Evolutionary conservation across 2,329 filamentous ascomycete species (phyloP).

Genomic region (Fusarium humuli): DNA sequence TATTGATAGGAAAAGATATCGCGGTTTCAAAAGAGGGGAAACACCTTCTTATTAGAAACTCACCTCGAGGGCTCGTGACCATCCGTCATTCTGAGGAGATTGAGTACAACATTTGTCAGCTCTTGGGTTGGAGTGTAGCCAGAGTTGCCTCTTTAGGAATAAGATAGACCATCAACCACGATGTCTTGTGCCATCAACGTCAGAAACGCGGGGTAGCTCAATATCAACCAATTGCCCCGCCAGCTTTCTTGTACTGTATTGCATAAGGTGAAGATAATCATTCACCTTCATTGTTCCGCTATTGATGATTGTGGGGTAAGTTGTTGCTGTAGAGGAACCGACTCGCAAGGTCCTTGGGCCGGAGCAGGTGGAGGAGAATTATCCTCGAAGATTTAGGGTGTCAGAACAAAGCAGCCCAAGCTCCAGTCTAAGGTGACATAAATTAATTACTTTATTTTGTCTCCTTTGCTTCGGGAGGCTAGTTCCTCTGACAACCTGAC

Average conservation of each 20-base stretch:
- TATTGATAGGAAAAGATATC: background rate
- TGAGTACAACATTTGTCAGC: conserved; percentile 24
- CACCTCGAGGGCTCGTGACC: conserved; percentile 5
- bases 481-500: rapidly evolving
- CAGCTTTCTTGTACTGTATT: background rate
- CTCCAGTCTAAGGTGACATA: rapidly evolving
- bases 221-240: background rate
- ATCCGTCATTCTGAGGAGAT: conserved; percentile 18
- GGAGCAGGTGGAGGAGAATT: background rate
- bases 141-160: conserved; percentile 19
- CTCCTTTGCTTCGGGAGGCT: background rate
- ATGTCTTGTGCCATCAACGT: conserved; percentile 27
- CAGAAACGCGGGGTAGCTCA: conserved; percentile 40
- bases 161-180: conserved; percentile 16
- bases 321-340: background rate
- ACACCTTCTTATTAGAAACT: conserved; percentile 8
- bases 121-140: background rate
- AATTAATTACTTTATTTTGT: rapidly evolving
- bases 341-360: background rate
- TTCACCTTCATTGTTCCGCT: background rate
- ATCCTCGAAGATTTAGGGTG: background rate
- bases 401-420: background rate
- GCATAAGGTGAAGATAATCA: background rate
- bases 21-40: conserved; percentile 15
- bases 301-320: background rate